Conservation (phyloP, 768 basidiomycete genomes). For the Myochromella boudieri region DNA sequence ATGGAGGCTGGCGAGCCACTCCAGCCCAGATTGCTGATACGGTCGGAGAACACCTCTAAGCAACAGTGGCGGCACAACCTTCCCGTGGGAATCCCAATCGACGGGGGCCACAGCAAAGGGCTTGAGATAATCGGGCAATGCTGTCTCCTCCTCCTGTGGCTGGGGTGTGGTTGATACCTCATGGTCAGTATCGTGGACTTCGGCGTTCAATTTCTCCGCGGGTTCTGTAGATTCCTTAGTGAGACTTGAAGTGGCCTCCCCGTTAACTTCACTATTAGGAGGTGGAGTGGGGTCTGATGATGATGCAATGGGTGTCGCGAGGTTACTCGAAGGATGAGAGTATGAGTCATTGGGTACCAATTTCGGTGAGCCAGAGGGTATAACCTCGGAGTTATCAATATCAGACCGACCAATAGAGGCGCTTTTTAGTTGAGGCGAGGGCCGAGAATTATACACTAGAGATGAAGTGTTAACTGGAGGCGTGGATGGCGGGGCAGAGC, state of each 20-base stretch:
- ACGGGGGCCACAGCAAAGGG: conserved; percentile 73
- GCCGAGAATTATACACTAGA: too few species aligned
- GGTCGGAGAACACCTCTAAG: conserved; percentile 87
- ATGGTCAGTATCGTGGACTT: neutral
- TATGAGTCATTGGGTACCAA: too few species aligned
- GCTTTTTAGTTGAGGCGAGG: too few species aligned
- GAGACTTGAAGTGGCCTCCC: conserved; percentile 8
- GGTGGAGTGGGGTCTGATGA: neutral
- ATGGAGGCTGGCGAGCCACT: conserved; percentile 92
- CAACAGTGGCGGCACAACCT: conserved; percentile 66
- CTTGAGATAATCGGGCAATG: conserved; percentile 56
- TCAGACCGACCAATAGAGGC: too few species aligned
- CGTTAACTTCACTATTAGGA: conserved; percentile 11
- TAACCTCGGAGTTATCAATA: too few species aligned
- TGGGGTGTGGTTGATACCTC: conserved; percentile 1
- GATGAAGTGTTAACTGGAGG: too few species aligned
- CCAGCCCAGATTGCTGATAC: conserved; percentile 90
- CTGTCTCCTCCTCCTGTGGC: conserved; percentile 28
- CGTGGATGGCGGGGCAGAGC: too few species aligned
- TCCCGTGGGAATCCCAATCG: conserved; percentile 59
- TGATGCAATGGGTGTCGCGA: neutral
- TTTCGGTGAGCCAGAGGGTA: too few species aligned
- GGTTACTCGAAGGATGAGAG: neutral
- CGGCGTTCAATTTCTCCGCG: neutral
- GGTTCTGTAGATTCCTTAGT: neutral